Evolutionary conservation across 352 stramenopile genomes (phyloP).

Genomic region (Phytophthora citricola): DNA sequence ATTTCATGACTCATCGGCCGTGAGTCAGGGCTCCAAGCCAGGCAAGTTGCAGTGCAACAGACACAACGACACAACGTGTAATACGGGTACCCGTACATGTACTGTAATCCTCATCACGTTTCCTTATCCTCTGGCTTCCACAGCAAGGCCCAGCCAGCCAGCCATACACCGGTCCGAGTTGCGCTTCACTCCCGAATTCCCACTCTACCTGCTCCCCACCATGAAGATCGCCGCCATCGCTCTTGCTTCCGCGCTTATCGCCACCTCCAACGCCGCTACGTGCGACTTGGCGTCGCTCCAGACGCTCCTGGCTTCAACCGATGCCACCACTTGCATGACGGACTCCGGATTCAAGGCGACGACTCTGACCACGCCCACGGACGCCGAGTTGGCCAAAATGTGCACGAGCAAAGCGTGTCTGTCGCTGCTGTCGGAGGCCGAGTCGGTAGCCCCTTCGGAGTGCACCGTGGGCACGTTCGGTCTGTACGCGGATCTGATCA

Average conservation of each 20-base stretch:
- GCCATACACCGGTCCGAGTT: neutral
- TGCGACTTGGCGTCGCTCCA: constrained; percentile 35
- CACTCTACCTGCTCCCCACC: neutral
- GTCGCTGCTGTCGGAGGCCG: constrained; percentile 26
- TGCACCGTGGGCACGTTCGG: constrained; percentile 43
- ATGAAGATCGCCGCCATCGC: constrained; percentile 35
- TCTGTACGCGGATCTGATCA: constrained; percentile 42
- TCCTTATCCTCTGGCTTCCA: constrained; percentile 7
- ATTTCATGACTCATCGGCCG: no score
- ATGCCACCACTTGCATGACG: constrained; percentile 29
- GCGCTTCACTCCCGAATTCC: constrained; percentile 6
- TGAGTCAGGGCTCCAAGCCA: no score
- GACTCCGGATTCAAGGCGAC: constrained; percentile 40
- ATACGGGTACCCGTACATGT: neutral
- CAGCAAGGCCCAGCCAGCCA: neutral
- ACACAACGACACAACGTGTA: no score
- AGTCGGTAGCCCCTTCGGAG: constrained; percentile 27
- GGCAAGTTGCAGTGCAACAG: no score
- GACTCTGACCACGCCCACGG: constrained; percentile 31
- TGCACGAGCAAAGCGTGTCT: constrained; percentile 34
- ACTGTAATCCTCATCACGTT: constrained; percentile 7
- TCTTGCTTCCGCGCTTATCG: constrained; percentile 14
- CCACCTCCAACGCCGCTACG: constrained; percentile 28
- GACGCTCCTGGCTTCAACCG: constrained; percentile 23
- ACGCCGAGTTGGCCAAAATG: constrained; percentile 34